phyloP scores from a whole-genome alignment of 441 rosid genomes.

The Macaranga tanarius region DNA sequence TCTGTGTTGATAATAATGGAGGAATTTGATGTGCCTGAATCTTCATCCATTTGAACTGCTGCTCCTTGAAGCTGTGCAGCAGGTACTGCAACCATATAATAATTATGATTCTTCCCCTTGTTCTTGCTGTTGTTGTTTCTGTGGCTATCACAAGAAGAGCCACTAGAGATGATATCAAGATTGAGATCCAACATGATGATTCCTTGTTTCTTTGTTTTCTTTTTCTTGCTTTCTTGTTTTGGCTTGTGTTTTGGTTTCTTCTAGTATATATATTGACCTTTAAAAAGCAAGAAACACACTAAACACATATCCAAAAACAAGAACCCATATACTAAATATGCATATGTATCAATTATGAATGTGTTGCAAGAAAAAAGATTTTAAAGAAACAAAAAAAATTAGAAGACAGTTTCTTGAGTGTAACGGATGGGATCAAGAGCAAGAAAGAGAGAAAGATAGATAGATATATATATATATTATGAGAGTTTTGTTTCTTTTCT shows the following conservation, averaged over 20 bases:
- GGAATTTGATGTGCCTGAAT: slow-evolving; percentile 56
- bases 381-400: not conserved
- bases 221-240: not conserved
- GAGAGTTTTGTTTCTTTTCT: not conserved
- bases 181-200: slow-evolving; percentile 75
- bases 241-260: not conserved
- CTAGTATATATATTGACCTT: not conserved
- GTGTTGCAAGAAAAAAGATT: too few species aligned
- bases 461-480: too few species aligned
- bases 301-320: not conserved
- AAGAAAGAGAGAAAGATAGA: not conserved
- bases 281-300: not conserved
- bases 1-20: slow-evolving; percentile 49
- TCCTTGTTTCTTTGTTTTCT: not conserved
- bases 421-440: slow-evolving; percentile 31
- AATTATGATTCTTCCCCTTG: not conserved
- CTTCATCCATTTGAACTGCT: slow-evolving; percentile 36
- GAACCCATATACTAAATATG: not conserved
- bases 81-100: not conserved
- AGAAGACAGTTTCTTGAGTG: slow-evolving; percentile 10
- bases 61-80: not conserved
- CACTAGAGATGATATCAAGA: slow-evolving; percentile 47
- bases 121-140: slow-evolving; percentile 10
- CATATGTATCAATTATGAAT: too few species aligned
- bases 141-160: slow-evolving; percentile 32